These are phyloP conservation scores for Mycosphaerella sp. DNA, from an alignment of 2,329 filamentous ascomycete species.

Conservation along the genomic window DNA sequence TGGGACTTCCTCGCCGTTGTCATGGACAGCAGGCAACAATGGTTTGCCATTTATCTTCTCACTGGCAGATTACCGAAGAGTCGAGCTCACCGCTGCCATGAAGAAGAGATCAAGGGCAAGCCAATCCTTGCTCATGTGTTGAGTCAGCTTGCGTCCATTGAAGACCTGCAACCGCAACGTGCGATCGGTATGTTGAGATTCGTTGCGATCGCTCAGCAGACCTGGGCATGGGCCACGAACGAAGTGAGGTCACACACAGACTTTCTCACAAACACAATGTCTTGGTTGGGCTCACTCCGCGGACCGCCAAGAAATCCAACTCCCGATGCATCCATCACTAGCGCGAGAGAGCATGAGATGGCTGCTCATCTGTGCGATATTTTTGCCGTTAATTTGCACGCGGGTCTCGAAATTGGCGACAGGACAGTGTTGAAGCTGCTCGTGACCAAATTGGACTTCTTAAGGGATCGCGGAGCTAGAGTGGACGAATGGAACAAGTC, in stretches of 20 bases:
- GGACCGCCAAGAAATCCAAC: slow-evolving; percentile 38
- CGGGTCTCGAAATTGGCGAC: slow-evolving; percentile 69
- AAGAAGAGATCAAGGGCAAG: slow-evolving; percentile 46
- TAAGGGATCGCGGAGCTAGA: slow-evolving; percentile 67
- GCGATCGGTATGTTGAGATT: slow-evolving; percentile 77
- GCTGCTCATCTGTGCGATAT: slow-evolving; percentile 81
- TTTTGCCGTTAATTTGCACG: slow-evolving; percentile 84
- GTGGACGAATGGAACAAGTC: slow-evolving; percentile 83
- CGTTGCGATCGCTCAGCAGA: slow-evolving; percentile 79
- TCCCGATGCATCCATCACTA: slow-evolving; percentile 28
- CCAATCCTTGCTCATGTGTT: slow-evolving; percentile 72
- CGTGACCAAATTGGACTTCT: slow-evolving; percentile 69
- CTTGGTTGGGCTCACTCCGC: slow-evolving; percentile 58
- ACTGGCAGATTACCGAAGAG: slow-evolving; percentile 79
- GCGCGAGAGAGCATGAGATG: slow-evolving; percentile 45
- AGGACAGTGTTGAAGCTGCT: slow-evolving; percentile 62
- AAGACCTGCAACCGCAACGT: slow-evolving; percentile 56
- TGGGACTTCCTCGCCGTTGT: slow-evolving; percentile 86
- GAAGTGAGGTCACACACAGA: slow-evolving; percentile 65
- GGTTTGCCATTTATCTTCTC: slow-evolving; percentile 88
- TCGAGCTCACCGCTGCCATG: slow-evolving; percentile 49
- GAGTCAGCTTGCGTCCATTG: slow-evolving; percentile 58
- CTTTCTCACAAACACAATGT: slow-evolving; percentile 66
- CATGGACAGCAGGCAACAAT: slow-evolving; percentile 84
- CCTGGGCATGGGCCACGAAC: slow-evolving; percentile 91